Evolutionary conservation across 305 asterid genomes (phyloP).

Genomic region (Striga hermonthica): DNA sequence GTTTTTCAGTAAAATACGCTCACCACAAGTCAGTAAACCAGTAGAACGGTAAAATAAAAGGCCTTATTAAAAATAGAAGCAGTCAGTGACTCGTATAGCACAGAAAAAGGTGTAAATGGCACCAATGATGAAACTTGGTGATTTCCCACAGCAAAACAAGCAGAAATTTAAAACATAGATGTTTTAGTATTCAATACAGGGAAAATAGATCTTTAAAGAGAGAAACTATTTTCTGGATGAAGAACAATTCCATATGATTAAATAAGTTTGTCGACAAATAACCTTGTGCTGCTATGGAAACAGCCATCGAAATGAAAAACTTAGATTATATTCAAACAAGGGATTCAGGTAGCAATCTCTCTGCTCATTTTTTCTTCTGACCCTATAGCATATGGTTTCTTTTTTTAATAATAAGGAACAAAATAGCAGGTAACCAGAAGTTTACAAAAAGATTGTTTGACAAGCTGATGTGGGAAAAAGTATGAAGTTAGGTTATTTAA

Average conservation of each 20-base stretch:
- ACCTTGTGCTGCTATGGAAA: neutral
- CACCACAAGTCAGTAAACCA: neutral
- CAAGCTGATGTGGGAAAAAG: neutral
- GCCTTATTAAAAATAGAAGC: neutral
- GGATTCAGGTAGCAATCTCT: constrained; percentile 5
- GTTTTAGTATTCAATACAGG: neutral
- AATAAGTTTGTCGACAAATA: neutral
- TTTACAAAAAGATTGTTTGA: neutral
- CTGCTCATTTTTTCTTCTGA: neutral
- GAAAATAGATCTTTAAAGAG: neutral
- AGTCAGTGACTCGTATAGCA: neutral
- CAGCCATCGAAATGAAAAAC: constrained; percentile 8
- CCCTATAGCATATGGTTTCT: neutral
- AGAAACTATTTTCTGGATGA: neutral
- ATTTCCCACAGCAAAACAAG: neutral
- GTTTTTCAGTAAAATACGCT: neutral
- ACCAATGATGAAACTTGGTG: neutral
- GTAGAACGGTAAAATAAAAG: neutral
- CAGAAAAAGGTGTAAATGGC: neutral
- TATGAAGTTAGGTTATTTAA: neutral
- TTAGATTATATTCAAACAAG: neutral
- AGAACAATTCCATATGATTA: neutral
- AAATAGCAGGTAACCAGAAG: neutral
- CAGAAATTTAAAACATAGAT: neutral
- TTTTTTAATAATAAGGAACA: neutral